phyloP scores from a whole-genome alignment of 2,329 filamentous ascomycete genomes.

The Talaromyces sp. region DNA sequence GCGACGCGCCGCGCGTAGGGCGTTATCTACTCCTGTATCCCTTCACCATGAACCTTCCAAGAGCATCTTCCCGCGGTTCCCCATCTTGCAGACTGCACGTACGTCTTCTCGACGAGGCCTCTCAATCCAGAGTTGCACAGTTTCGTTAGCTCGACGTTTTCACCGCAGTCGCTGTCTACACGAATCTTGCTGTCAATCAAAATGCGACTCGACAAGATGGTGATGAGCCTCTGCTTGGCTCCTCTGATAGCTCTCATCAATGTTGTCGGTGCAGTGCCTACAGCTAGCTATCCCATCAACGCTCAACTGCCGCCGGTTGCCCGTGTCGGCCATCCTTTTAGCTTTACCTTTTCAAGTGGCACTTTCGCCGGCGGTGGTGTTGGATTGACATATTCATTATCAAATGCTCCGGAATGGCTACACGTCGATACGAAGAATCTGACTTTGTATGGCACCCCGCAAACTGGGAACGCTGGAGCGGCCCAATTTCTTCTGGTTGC shows the following conservation, averaged over 20 bases:
- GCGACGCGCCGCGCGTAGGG: conserved; percentile 25
- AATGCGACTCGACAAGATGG: conserved; percentile 10
- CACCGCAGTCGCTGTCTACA: conserved; percentile 1
- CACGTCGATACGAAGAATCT: conserved; percentile 61
- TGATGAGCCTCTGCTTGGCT: conserved; percentile 23
- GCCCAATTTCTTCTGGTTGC: conserved; percentile 63
- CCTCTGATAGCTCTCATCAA: conserved; percentile 21
- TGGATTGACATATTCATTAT: conserved; percentile 61
- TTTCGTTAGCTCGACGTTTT: conserved; percentile 6
- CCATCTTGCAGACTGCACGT: neutral
- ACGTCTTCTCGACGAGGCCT: conserved; percentile 2
- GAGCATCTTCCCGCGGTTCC: neutral
- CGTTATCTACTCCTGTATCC: conserved; percentile 22
- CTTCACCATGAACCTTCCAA: conserved; percentile 18
- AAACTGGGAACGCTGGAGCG: conserved; percentile 51
- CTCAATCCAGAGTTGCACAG: neutral
- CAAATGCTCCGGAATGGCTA: conserved; percentile 66
- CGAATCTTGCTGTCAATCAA: conserved; percentile 1
- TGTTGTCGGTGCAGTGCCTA: conserved; percentile 30
- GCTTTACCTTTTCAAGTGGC: conserved; percentile 42
- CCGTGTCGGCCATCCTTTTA: conserved; percentile 53
- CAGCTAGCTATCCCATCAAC: conserved; percentile 67
- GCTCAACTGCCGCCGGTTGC: conserved; percentile 78
- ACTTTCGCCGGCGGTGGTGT: conserved; percentile 62
- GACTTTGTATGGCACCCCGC: conserved; percentile 66